phyloP scores from a whole-genome alignment of 1,284 basidiomycete species.

The Cutaneotrichosporon spelunceum region DNA sequence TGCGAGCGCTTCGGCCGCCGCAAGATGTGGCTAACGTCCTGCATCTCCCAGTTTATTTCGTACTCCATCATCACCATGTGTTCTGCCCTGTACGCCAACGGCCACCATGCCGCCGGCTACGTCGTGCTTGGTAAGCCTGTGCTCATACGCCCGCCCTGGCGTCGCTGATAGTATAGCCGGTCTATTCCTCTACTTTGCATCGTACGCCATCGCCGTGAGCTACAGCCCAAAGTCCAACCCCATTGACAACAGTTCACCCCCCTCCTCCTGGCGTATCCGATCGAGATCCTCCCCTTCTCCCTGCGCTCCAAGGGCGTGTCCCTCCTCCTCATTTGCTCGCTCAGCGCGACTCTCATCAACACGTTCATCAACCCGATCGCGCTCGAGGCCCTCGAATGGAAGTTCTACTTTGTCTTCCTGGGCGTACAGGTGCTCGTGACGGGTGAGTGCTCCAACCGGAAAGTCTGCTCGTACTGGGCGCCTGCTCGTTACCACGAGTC shows the following conservation, averaged over 20 bases:
- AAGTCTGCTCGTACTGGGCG: no score
- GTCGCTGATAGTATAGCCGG: neutral
- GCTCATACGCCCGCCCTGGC: no score
- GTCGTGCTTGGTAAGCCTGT: neutral
- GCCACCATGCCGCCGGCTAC: neutral
- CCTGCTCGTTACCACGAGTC: no score
- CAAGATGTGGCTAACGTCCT: slow-evolving; percentile 12
- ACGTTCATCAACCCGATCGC: slow-evolving; percentile 16
- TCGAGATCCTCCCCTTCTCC: slow-evolving; percentile 31
- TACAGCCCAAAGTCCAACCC: neutral
- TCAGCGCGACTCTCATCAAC: slow-evolving; percentile 9
- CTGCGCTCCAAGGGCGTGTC: slow-evolving; percentile 32
- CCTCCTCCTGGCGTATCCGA: slow-evolving; percentile 58
- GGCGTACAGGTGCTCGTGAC: slow-evolving; percentile 20
- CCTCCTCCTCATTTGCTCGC: slow-evolving; percentile 16
- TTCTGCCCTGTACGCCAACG: slow-evolving; percentile 5
- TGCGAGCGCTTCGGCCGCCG: slow-evolving; percentile 6
- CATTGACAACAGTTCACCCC: slow-evolving; percentile 4
- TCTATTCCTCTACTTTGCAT: slow-evolving; percentile 25
- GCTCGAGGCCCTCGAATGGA: slow-evolving; percentile 10
- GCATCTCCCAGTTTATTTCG: slow-evolving; percentile 9
- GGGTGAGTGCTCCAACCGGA: no score
- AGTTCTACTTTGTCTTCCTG: slow-evolving; percentile 37
- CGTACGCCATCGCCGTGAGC: slow-evolving; percentile 20
- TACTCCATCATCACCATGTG: slow-evolving; percentile 8